These are phyloP conservation scores for Lanmaoa pseudosensibilis DNA, from an alignment of 768 basidiomycete species.

Conservation along the genomic window DNA sequence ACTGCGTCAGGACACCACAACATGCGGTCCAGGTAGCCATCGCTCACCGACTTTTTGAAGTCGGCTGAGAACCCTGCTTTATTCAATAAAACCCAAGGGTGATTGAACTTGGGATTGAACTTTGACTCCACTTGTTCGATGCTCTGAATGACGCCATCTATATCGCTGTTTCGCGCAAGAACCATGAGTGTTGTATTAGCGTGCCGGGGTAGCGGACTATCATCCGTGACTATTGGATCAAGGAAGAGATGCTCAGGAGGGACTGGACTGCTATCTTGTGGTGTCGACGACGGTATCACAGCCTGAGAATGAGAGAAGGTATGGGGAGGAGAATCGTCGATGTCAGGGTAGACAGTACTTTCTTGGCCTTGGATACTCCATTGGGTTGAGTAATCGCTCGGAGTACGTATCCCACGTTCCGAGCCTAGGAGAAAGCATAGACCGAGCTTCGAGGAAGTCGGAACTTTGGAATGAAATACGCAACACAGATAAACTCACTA, in stretches of 20 bases:
- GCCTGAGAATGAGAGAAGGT: background rate
- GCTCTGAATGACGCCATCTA: constrained; percentile 44
- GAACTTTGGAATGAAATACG: background rate
- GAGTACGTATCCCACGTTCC: background rate
- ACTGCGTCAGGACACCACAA: constrained; percentile 14
- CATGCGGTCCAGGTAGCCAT: background rate
- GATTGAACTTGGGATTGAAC: constrained; percentile 57
- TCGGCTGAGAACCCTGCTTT: constrained; percentile 56
- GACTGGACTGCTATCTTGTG: background rate
- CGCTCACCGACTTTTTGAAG: constrained; percentile 44
- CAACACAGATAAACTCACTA: constrained; percentile 16
- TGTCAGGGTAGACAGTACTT: background rate
- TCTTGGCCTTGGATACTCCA: background rate
- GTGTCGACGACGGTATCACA: background rate
- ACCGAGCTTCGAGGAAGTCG: constrained; percentile 9
- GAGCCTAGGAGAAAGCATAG: constrained; percentile 28
- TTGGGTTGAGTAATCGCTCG: constrained; percentile 2
- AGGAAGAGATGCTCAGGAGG: constrained; percentile 4
- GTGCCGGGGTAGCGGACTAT: constrained; percentile 13
- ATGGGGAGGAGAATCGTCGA: background rate
- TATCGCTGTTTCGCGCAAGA: constrained; percentile 50
- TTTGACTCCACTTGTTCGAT: constrained; percentile 56
- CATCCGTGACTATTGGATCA: background rate
- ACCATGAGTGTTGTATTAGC: constrained; percentile 64
- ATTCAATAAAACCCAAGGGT: constrained; percentile 66